Base-by-base conservation (phyloP, 2,329 filamentous ascomycete species). In the Harringtonia lauricola region DNA sequence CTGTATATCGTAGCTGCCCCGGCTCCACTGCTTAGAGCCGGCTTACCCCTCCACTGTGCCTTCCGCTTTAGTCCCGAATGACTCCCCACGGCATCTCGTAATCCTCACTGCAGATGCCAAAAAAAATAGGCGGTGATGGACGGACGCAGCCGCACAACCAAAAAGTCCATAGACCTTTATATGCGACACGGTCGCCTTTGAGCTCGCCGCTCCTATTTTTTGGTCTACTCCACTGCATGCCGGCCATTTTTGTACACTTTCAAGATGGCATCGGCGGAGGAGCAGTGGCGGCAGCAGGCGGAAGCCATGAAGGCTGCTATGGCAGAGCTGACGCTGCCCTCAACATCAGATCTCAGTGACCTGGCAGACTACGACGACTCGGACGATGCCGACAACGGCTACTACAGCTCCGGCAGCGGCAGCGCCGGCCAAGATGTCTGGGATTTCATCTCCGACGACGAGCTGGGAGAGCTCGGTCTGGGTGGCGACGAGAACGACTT, bases 371-470 rank as follows among this genome's bases (percentile, higher is more conserved):
- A 65, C 36, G 65, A 66, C 36, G 64, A 81, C 29, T 68, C 74
- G 8, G 81, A 85, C 31, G 69, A 74, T 21, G n/a, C 15, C n/a
- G 15, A 14, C 14, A 17, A 68, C 13, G 69, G 70, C 45, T 66
- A 65, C 13, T 70, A 70, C 50, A 71, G 67, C 2, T 74, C 72
- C 2, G 28, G 42, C 34, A 45, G 39, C 39, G 44, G 38, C 13
- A 76, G 76, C 6, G 78, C 74, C 17, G 76, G 77, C 6, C 84
- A 90, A 46, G 88, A 95, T 62, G 81, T 95, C 10, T 95, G 90
- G 90, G 89, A 95, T 59, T 79, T 94, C 46, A 86, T 94, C 56
- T 87, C 81, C 47, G 83, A 89, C 55, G 82, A 79, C 53, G 84
- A 85, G 49, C 65, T 77, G 26, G 74, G 81, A 39, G 72, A 75